Evolutionary conservation across 2,329 filamentous ascomycete species (phyloP).

Genomic region (Colletotrichum somersetense): DNA sequence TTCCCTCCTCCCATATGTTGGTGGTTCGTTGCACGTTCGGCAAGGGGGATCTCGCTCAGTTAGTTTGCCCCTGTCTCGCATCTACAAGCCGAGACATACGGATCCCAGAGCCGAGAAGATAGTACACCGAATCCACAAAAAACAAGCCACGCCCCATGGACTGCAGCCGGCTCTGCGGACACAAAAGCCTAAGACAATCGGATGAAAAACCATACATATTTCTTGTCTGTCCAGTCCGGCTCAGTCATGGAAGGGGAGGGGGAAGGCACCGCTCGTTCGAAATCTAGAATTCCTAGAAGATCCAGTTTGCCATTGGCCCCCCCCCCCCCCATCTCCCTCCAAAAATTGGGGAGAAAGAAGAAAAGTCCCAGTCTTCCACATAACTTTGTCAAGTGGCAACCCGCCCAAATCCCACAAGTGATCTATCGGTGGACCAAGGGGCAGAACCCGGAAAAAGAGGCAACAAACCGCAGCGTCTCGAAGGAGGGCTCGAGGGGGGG

Average conservation of each 20-base stretch:
- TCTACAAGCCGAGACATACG: background rate
- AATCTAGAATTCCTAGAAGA: background rate
- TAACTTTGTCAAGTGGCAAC: constrained; percentile 28
- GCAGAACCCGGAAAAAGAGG: constrained; percentile 4
- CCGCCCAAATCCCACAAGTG: background rate
- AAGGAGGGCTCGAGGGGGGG: constrained; percentile 3
- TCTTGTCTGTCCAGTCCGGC: background rate
- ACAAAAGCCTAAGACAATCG: background rate
- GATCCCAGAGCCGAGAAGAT: background rate
- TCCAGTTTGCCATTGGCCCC: background rate
- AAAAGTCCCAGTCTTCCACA: constrained; percentile 16
- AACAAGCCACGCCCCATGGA: background rate
- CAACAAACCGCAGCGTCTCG: background rate
- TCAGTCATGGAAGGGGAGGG: background rate
- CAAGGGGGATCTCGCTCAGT: background rate
- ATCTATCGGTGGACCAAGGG: background rate
- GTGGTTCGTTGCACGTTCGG: background rate
- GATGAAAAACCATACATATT: background rate
- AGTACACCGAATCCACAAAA: background rate
- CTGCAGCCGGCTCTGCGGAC: background rate
- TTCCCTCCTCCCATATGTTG: background rate
- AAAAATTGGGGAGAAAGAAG: background rate
- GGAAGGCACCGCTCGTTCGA: background rate
- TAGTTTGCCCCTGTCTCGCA: background rate
- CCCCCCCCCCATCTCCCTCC: background rate